phyloP scores from a whole-genome alignment of 2,329 filamentous ascomycete species.

The Sporothrix schenckii region DNA sequence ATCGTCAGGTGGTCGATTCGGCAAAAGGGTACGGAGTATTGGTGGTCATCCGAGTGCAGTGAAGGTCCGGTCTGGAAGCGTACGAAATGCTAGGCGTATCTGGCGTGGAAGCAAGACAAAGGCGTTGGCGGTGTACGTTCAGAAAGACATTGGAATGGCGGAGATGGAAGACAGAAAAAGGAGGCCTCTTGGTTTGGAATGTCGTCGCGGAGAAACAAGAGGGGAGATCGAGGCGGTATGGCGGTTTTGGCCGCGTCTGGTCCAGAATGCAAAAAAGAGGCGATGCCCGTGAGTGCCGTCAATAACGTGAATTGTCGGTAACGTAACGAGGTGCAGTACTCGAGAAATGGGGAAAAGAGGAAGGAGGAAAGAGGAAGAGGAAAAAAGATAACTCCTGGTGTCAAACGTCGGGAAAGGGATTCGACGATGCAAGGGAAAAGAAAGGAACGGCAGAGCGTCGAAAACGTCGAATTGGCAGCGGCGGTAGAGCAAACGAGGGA shows the following conservation, averaged over 20 bases:
- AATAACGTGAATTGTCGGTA: not conserved
- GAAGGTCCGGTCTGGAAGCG: not conserved
- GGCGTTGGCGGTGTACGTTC: not conserved
- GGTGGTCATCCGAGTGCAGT: not conserved
- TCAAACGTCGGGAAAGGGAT: not conserved
- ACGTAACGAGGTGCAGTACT: not conserved
- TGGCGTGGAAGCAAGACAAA: slow-evolving; percentile 10
- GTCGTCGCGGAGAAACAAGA: slow-evolving; percentile 14
- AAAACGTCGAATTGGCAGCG: not conserved
- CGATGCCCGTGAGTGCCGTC: not conserved
- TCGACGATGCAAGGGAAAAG: slow-evolving; percentile 7
- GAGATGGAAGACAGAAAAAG: not conserved
- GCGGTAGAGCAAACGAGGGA: slow-evolving; percentile 22
- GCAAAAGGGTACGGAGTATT: not conserved
- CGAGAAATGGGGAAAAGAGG: not conserved
- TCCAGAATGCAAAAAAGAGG: slow-evolving; percentile 1
- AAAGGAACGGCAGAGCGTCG: slow-evolving; percentile 6
- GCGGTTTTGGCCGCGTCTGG: not conserved
- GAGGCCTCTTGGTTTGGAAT: not conserved
- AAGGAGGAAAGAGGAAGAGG: not conserved
- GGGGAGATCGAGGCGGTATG: slow-evolving; percentile 17
- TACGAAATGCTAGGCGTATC: not conserved
- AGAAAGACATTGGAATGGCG: slow-evolving; percentile 16
- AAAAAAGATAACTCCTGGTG: not conserved
- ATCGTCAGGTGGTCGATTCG: not conserved